Evolutionary conservation across 2,329 filamentous ascomycete genomes (phyloP), one percentile per base, ranked within the genome.

Genomic region (Xylaria sp.): DNA sequence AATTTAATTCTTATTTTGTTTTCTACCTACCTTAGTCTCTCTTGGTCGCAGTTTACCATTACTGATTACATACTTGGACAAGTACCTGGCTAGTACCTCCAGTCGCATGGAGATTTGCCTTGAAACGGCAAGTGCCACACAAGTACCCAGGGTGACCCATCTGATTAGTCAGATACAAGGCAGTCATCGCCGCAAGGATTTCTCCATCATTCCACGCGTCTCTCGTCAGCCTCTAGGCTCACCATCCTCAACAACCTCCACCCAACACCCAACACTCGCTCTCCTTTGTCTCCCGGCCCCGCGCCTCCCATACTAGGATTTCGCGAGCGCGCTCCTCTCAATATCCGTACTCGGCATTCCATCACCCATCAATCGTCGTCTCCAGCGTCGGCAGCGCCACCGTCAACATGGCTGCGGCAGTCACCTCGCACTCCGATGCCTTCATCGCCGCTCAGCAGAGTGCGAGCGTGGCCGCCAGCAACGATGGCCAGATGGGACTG

Each of bases 371-470:
- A 37, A 37, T 10, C 34, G 34, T 37, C 34, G 34, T 9, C 10
- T 18, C 18, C 28, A 10, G 13, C 39, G n/a, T 44, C 37, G 20
- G 12, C 8, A 28, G 41, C 20, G 13, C 7, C n/a, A 25, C 55
- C 56, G 15, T 25, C 23, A 4, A 61, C 66, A 74, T 75, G 73
- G 72, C 70, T 44, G 66, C 70, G 32, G 56, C 63, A n/a, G 69
- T 56, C 41, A 62, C 69, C 28, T 65, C 66, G 25, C 56, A 65
- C 55, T 76, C 74, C 3, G 69, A 73, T 39, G 71, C 70, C 41
- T 72, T 87, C 84, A 79, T 87, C 70, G 78, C 80, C 65, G 76
- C 82, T 41, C 78, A 79, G 63, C 78, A 79, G 63, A 78, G 78
- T 46, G 70, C 66, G 54, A 70, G 68, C 56, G 57, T 73, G 57